Evolutionary conservation across 257 asterid species (phyloP), one percentile per base, ranked within the genome.

Genomic region (Petunia axillaris): DNA sequence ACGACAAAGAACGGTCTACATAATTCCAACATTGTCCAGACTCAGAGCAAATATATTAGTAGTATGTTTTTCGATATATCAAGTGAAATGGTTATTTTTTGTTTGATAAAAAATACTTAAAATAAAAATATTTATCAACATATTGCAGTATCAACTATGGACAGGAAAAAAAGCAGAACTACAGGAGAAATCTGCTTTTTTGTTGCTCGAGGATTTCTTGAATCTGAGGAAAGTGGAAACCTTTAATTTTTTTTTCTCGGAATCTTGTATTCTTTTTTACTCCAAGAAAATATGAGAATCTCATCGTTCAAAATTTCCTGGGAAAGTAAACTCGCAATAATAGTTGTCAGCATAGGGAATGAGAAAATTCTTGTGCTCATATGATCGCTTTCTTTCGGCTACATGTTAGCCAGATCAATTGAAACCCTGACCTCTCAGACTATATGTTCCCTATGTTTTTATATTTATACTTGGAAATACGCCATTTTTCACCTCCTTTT

Each of bases 191-290:
- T 1, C 57, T 79, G 16, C 48, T 76, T 79, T 89, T 89, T 89
- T 85, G 93, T 79, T 66, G 97, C 95, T 90, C 93, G 95, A 92
- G 94, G 88, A 66, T 7, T 50, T 86, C 74, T 83, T 86, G 88
- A 84, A 84, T 83, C 76, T 77, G 82, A 79, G 81, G 80, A 89
- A 87, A 82, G 87, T 53, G 82, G 46, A 48, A 60, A 83, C 53
- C 7, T 50, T 50, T 48, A 13, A 52, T 10, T 44, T 71, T 71
- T 8, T 71, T 71, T 25, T 70, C 16, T 46, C 4, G 59, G 10
- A 68, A 68, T 53, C 39, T 8, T 16, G 77, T 8, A 68, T 43
- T 70, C 41, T 10, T 5, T 48, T 71, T 3, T 60, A 81, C 16
- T 85, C 63, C 85, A 81, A 82, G 77, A 73, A 85, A 83, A 81